Evolutionary conservation across 2,329 filamentous ascomycete species (phyloP), one percentile per base, ranked within the genome.

Genomic region (Stemphylium lycopersici): DNA sequence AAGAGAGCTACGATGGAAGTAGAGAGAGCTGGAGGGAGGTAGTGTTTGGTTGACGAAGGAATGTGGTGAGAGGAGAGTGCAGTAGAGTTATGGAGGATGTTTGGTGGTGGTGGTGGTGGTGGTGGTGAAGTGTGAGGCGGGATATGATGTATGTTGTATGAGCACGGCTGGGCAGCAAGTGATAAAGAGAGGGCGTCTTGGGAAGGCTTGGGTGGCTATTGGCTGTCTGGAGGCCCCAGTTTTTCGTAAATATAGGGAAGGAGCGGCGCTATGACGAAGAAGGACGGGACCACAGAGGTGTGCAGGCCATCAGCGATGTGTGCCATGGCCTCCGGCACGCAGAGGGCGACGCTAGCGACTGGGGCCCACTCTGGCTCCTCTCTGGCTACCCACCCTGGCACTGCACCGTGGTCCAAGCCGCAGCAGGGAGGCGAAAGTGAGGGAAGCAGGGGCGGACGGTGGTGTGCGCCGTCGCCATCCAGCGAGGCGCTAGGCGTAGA

Each of bases 221-320:
- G 71, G 68, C 59, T 59, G 26, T 48, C 36, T 39, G 55, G 39
- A 48, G 34, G 66, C 65, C 68, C 70, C 63, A 61, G 64, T 64
- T 64, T 66, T 69, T 63, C 62, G 68, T 70, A 74, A 73, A 73
- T 73, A 74, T 68, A 73, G 67, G 69, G 67, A 68, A 70, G 69
- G 70, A 71, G 60, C 48, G 37, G 65, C 67, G 70, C 71, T 67
- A 74, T 74, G 72, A 74, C 72, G 71, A 71, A 69, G 63, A 66
- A 64, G 69, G 69, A 61, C 64, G 67, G 56, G 63, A 58, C 61
- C 58, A 69, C 69, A 71, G 68, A 62, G 65, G 56, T 49, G 63
- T 63, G 63, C 63, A 68, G 63, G 50, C 60, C 65, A 66, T 63
- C 58, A 64, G 62, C 59, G 60, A 60, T 66, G 65, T 63, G 62